phyloP scores from a whole-genome alignment of 495 filamentous ascomycete genomes.

The Bacidia rubella region DNA sequence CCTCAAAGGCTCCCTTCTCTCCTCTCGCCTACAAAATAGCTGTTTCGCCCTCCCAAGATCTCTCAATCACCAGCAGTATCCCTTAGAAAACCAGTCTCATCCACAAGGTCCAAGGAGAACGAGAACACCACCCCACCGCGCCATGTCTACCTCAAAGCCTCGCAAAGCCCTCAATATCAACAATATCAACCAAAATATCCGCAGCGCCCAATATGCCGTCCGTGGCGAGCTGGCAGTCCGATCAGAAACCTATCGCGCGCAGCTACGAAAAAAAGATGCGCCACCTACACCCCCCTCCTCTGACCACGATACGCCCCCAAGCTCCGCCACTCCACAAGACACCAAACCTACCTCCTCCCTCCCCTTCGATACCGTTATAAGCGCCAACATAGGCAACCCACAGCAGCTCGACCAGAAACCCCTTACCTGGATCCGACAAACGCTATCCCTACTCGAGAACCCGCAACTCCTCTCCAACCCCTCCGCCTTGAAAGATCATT shows the following conservation, averaged over 20 bases:
- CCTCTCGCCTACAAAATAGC: slow-evolving; percentile 7
- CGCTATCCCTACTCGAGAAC: slow-evolving; percentile 87
- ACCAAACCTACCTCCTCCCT: slow-evolving; percentile 31
- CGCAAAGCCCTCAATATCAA: slow-evolving; percentile 55
- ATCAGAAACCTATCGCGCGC: slow-evolving; percentile 75
- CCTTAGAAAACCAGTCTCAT: not conserved
- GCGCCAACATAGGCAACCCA: slow-evolving; percentile 96
- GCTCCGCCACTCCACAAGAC: slow-evolving; percentile 35
- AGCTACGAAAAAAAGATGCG: slow-evolving; percentile 37
- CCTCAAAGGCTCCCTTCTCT: slow-evolving; percentile 8
- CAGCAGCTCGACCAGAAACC: slow-evolving; percentile 98
- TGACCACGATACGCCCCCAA: slow-evolving; percentile 29
- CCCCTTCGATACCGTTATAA: slow-evolving; percentile 82
- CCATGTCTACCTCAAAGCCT: slow-evolving; percentile 41
- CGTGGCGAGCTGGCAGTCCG: slow-evolving; percentile 86
- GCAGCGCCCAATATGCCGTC: slow-evolving; percentile 84
- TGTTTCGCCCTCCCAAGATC: slow-evolving; percentile 1
- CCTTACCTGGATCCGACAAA: slow-evolving; percentile 97
- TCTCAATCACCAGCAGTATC: not conserved
- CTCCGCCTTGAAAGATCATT: slow-evolving; percentile 45
- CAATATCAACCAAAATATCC: slow-evolving; percentile 85
- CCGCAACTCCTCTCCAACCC: slow-evolving; percentile 67
- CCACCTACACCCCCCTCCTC: slow-evolving; percentile 8
- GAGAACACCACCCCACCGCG: slow-evolving; percentile 22
- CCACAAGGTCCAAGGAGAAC: not conserved